phyloP scores from a whole-genome alignment of 441 rosid species.

The Raphanus hybrid region DNA sequence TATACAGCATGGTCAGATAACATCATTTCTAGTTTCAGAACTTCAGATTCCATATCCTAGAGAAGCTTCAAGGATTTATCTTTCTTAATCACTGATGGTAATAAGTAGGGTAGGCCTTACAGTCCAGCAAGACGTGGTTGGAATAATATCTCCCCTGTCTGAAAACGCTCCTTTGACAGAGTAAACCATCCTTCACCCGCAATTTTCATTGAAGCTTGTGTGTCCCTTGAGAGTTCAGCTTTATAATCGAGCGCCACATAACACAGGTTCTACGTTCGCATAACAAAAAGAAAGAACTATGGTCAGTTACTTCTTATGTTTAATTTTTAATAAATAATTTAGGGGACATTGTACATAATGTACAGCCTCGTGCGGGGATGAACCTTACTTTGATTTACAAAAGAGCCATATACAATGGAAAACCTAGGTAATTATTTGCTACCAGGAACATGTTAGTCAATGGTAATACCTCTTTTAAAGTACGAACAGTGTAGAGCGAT shows the following conservation, averaged over 20 bases:
- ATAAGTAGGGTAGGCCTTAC: constrained; percentile 53
- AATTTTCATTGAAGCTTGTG: constrained; percentile 67
- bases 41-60: not conserved
- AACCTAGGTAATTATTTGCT: not conserved
- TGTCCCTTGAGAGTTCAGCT: constrained; percentile 66
- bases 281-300: constrained; percentile 14
- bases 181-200: constrained; percentile 79
- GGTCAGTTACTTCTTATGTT: not conserved
- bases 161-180: constrained; percentile 82
- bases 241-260: constrained; percentile 88
- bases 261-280: constrained; percentile 70
- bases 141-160: constrained; percentile 90
- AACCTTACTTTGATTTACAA: constrained; percentile 3
- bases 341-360: not conserved
- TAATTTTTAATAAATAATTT: not conserved
- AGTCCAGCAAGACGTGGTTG: constrained; percentile 84
- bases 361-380: not conserved
- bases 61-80: not conserved
- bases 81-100: not conserved
- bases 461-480: constrained; percentile 92
- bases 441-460: constrained; percentile 16
- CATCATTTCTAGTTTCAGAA: constrained; percentile 10
- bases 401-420: constrained; percentile 14
- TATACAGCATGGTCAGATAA: constrained; percentile 13
- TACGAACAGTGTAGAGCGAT: constrained; percentile 81